Percentiles rank a stretch among this genome's conserved stretches.
phyloP scores from a whole-genome alignment of 2,329 filamentous ascomycete species.

The Hypoxylon sp. region DNA sequence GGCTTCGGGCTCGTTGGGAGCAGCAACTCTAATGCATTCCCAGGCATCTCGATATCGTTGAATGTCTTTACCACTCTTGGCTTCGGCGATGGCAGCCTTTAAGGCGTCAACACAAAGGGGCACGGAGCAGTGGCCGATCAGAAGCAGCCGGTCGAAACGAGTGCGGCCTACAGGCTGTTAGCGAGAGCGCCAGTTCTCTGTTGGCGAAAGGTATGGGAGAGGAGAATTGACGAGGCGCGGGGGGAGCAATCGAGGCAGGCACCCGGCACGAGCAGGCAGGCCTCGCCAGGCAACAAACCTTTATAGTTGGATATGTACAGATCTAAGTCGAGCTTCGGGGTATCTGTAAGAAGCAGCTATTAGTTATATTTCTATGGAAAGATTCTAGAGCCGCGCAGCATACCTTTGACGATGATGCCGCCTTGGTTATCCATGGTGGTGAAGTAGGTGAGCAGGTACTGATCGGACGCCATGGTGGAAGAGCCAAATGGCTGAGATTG shows the following conservation, averaged over 20 bases:
- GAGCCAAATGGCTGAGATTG: background rate
- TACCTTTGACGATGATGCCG: slow-evolving; percentile 62
- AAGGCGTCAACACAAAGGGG: slow-evolving; percentile 83
- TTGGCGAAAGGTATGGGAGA: slow-evolving; percentile 11
- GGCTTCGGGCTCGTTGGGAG: slow-evolving; percentile 76
- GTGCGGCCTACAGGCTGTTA: slow-evolving; percentile 74
- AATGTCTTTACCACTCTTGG: slow-evolving; percentile 81
- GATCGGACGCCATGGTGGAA: slow-evolving; percentile 53
- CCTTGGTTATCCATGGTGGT: slow-evolving; percentile 60
- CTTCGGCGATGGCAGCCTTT: slow-evolving; percentile 79
- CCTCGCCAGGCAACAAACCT: slow-evolving; percentile 63
- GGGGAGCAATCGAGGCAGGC: background rate
- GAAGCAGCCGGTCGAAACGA: slow-evolving; percentile 80
- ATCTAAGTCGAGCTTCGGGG: slow-evolving; percentile 91
- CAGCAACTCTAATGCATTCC: slow-evolving; percentile 71
- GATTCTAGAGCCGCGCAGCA: slow-evolving; percentile 16
- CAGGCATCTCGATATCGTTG: slow-evolving; percentile 76
- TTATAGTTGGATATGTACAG: slow-evolving; percentile 90
- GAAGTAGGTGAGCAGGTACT: slow-evolving; percentile 57
- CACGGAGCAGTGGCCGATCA: slow-evolving; percentile 83
- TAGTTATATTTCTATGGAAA: slow-evolving; percentile 5
- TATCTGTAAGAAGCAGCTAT: slow-evolving; percentile 61
- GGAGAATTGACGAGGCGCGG: background rate
- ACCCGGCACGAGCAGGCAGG: background rate
- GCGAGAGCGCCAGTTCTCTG: slow-evolving; percentile 12